Evolutionary conservation across 106 monocot genomes (phyloP).

Genomic region (Apostasia shenzhenica): DNA sequence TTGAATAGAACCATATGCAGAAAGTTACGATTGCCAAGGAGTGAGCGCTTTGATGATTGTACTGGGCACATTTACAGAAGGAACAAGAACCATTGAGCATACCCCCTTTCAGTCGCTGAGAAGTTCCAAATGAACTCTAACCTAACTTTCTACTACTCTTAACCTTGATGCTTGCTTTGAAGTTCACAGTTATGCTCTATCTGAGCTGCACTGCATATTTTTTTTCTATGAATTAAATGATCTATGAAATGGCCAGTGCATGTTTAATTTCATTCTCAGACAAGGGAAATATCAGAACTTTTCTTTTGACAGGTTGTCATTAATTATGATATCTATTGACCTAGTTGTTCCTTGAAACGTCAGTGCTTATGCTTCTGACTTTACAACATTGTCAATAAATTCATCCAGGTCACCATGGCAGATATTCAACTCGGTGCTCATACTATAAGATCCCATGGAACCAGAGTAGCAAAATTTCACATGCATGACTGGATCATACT

Average conservation of each 20-base stretch:
- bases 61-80: too few species aligned
- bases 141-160: too few species aligned
- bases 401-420: slow-evolving; percentile 39
- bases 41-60: too few species aligned
- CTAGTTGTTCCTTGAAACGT: background rate
- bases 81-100: too few species aligned
- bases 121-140: too few species aligned
- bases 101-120: too few species aligned
- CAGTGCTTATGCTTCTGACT: background rate
- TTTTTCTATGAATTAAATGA: background rate
- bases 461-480: slow-evolving; percentile 57
- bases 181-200: too few species aligned
- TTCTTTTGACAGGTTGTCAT: too few species aligned
- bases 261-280: background rate
- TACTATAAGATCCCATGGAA: slow-evolving; percentile 75
- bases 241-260: background rate
- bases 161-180: too few species aligned
- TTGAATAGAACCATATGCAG: too few species aligned
- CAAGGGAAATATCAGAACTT: too few species aligned
- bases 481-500: slow-evolving; percentile 89
- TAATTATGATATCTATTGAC: background rate
- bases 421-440: slow-evolving; percentile 58
- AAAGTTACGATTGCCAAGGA: too few species aligned
- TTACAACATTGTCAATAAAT: background rate
- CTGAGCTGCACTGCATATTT: background rate